Evolutionary conservation across 306 rosid genomes (phyloP).

Genomic region (Casuarina glauca): DNA sequence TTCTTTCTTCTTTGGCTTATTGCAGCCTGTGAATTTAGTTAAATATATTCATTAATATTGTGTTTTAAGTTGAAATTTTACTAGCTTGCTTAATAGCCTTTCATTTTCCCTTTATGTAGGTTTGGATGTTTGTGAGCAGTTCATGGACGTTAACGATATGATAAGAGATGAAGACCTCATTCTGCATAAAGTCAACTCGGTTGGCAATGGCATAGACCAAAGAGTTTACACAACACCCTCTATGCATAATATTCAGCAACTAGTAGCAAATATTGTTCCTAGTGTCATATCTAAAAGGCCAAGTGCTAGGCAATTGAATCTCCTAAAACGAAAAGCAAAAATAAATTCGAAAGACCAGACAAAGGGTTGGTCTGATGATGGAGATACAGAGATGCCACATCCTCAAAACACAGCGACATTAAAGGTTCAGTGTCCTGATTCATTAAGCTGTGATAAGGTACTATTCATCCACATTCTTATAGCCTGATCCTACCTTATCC

Average conservation of each 20-base stretch:
- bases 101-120: conserved; percentile 53
- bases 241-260: conserved; percentile 74
- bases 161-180: conserved; percentile 96
- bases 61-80: conserved; percentile 8
- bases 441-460: conserved; percentile 65
- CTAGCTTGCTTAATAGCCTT: conserved; percentile 23
- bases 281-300: conserved; percentile 83
- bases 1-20: not conserved
- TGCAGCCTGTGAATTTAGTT: conserved; percentile 6
- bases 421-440: conserved; percentile 59
- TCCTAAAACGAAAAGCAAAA: conserved; percentile 94
- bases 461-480: conserved; percentile 2
- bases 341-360: conserved; percentile 81
- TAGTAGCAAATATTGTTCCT: conserved; percentile 93
- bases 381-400: conserved; percentile 54
- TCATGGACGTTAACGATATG: conserved; percentile 96
- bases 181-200: conserved; percentile 52
- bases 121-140: conserved; percentile 88
- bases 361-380: conserved; percentile 85
- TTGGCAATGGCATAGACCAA: conserved; percentile 62
- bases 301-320: conserved; percentile 89
- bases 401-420: conserved; percentile 46
- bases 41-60: not conserved
- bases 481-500: not conserved
- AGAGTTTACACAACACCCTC: conserved; percentile 68